Percentiles rank a stretch among this genome's conserved stretches.
These are phyloP conservation scores for Mycena vitilis DNA, from an alignment of 768 basidiomycete genomes.

Conservation along the genomic window DNA sequence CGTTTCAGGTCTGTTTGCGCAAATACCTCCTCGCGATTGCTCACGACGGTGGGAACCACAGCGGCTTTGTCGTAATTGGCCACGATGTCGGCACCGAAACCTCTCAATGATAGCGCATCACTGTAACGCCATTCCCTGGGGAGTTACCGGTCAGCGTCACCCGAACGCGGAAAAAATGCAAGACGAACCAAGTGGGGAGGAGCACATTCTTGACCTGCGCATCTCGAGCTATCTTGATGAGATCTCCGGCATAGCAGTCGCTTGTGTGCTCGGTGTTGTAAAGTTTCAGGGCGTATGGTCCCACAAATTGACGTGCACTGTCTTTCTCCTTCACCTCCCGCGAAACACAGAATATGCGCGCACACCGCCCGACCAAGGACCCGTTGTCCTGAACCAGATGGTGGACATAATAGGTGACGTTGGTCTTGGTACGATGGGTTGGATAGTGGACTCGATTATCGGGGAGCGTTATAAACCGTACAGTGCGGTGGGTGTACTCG, in stretches of 20 bases:
- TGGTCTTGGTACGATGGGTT: background rate
- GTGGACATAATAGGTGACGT: slow-evolving; percentile 19
- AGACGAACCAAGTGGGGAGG: slow-evolving; percentile 27
- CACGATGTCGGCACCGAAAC: slow-evolving; percentile 19
- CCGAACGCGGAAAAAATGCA: slow-evolving; percentile 18
- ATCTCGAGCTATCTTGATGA: slow-evolving; percentile 7
- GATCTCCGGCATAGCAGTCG: slow-evolving; percentile 16
- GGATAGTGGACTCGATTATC: slow-evolving; percentile 15
- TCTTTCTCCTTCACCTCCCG: slow-evolving; percentile 20
- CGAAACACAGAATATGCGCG: slow-evolving; percentile 25
- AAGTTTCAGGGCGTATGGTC: slow-evolving; percentile 26
- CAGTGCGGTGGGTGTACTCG: slow-evolving; percentile 22
- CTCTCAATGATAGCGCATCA: slow-evolving; percentile 20
- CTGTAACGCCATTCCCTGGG: slow-evolving; percentile 26
- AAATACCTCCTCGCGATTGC: slow-evolving; percentile 20
- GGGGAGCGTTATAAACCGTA: no score
- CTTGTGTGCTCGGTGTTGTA: slow-evolving; percentile 18
- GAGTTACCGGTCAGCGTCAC: slow-evolving; percentile 20
- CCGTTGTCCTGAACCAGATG: slow-evolving; percentile 19
- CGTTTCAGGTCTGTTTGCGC: slow-evolving; percentile 22
- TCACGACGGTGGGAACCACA: slow-evolving; percentile 5
- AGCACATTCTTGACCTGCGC: slow-evolving; percentile 26
- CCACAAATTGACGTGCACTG: slow-evolving; percentile 14
- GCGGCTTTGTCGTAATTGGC: no score
- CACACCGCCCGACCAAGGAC: slow-evolving; percentile 24